phyloP scores from a whole-genome alignment of 805 yeast genomes.

The Wickerhamiella azyma region DNA sequence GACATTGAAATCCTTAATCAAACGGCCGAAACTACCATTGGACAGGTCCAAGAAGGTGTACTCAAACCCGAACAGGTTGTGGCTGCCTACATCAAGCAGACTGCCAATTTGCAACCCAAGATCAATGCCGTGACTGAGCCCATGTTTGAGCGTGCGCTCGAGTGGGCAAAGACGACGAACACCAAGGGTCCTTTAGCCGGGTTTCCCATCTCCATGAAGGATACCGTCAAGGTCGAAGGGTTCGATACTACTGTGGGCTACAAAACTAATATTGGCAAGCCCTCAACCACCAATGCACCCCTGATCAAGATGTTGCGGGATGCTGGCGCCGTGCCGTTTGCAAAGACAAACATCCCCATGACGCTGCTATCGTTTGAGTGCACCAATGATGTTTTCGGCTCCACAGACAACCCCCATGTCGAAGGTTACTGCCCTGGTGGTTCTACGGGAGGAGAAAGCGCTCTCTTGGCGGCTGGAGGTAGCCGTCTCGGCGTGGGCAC shows the following conservation, averaged over 20 bases:
- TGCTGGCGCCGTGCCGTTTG: conserved; percentile 42
- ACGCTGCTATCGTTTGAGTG: conserved; percentile 44
- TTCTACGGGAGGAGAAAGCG: conserved; percentile 42
- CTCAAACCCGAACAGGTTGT: conserved; percentile 39
- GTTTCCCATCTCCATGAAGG: conserved; percentile 49
- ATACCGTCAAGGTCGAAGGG: conserved; percentile 38
- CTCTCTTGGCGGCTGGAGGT: conserved; percentile 35
- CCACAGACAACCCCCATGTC: conserved; percentile 37
- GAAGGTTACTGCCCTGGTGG: conserved; percentile 38
- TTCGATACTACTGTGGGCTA: conserved; percentile 40
- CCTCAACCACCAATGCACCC: conserved; percentile 30
- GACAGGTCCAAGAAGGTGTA: conserved; percentile 34
- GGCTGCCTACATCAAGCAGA: conserved; percentile 51
- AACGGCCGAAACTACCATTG: conserved; percentile 32
- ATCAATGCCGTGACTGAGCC: conserved; percentile 49
- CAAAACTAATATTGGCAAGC: conserved; percentile 30
- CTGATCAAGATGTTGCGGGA: conserved; percentile 32
- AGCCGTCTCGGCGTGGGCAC: conserved; percentile 41
- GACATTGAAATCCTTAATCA: conserved; percentile 29
- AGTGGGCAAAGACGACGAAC: conserved; percentile 39
- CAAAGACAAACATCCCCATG: conserved; percentile 44
- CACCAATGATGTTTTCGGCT: conserved; percentile 41
- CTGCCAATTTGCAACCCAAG: conserved; percentile 45
- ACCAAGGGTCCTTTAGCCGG: conserved; percentile 55
- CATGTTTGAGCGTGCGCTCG: conserved; percentile 51